Evolutionary conservation across 805 yeast genomes (phyloP), one percentile per base, ranked within the genome.

Genomic region (Yarrowia sp.): DNA sequence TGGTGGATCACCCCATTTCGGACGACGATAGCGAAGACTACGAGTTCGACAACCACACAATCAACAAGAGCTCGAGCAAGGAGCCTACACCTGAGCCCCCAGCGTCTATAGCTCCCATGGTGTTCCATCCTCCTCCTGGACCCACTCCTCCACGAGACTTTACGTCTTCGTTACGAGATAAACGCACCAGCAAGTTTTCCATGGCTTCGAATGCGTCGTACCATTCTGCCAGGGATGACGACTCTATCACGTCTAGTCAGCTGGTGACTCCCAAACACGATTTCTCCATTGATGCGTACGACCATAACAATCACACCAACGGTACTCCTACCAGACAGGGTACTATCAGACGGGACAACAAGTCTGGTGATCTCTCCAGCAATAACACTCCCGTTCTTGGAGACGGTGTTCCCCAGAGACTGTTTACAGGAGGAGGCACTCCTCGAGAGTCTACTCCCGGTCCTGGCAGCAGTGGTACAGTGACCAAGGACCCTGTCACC

Each of bases 1-100:
- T 59, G 9, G 52, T 43, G 8, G 52, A 43, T 40, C 65, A 59
- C 42, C 65, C 65, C 43, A 59, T 59, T 16, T 59, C 65, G 14
- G 65, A 59, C 35, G 52, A 43, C 52, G 50, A 43, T 10, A 16
- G 42, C n/a, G 65, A 58, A 3, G 64, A 59, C 65, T 43, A 59
- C 52, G 65, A 43, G 5, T 59, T 35, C 40, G 49, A 43, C 38
- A 26, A 16, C 26, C 42, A 35, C 42, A 49, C 41, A 35, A 26
- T 15, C 43, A 19, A 15, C 43, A n/a, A 35, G 22, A 52, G 26
- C 35, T 8, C 45, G 46, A 38, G 45, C 59, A 53, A 53, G 45
- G 59, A 53, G 8, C 64, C 52, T 35, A 59, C 65, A 9, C 65
- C 52, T 10, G 48, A 56, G 19, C 48, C 63, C 19, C 26, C 63